Conservation (phyloP, 106 monocot species). For the Acorus gramineus region DNA sequence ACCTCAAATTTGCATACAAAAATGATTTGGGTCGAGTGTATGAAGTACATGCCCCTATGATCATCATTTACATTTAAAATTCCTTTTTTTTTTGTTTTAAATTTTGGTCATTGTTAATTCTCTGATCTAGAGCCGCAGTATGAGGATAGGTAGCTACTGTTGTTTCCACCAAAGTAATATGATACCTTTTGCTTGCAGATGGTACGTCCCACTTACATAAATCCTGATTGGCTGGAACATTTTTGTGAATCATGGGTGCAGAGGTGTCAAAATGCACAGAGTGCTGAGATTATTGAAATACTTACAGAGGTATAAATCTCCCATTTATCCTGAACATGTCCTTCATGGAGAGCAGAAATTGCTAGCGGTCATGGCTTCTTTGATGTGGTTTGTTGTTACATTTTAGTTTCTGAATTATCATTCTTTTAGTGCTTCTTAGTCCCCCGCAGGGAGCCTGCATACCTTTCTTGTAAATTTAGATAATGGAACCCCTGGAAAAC, state of each 20-base stretch:
- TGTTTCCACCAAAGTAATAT: not conserved
- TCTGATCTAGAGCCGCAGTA: too few species aligned
- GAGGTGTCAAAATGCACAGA: conserved; percentile 46
- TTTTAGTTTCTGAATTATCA: conserved; percentile 1
- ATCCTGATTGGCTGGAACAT: conserved; percentile 48
- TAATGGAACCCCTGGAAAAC: too few species aligned
- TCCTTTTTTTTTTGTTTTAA: too few species aligned
- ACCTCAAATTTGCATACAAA: not conserved
- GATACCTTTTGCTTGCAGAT: conserved; percentile 49
- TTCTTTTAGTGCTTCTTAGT: conserved; percentile 1
- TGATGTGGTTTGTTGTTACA: not conserved
- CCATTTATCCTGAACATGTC: too few species aligned
- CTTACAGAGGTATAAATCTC: conserved; percentile 51
- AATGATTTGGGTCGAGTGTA: not conserved
- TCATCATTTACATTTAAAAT: too few species aligned
- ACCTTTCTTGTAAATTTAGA: too few species aligned
- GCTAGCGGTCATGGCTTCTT: too few species aligned
- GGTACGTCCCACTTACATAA: conserved; percentile 65
- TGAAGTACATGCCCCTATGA: too few species aligned
- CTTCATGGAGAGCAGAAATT: too few species aligned
- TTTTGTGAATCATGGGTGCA: conserved; percentile 52
- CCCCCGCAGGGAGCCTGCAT: not conserved
- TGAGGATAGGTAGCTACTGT: not conserved
- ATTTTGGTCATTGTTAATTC: too few species aligned
- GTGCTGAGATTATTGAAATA: conserved; percentile 68